phyloP scores from a whole-genome alignment of 202 grass and related monocot species.

The Dendrocalamus latiflorus region DNA sequence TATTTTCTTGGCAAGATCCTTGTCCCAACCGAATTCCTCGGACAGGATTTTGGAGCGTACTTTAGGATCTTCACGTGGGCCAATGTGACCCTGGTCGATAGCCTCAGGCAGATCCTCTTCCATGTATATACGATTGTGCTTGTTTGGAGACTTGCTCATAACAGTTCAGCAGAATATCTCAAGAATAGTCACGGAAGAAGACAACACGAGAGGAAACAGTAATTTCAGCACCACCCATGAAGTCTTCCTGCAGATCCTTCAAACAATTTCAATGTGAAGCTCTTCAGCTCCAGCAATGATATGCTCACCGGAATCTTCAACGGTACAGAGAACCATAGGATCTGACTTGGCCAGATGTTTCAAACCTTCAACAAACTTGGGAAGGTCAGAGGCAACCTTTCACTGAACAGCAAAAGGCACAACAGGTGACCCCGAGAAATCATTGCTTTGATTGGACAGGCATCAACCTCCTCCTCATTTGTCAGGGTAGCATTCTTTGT shows the following conservation, averaged over 20 bases:
- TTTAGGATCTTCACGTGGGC: constrained; percentile 72
- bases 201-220: constrained; percentile 57
- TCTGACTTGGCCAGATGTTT: too few species aligned
- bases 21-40: constrained; percentile 76
- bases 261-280: constrained; percentile 20
- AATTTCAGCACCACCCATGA: constrained; percentile 79
- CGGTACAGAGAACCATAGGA: too few species aligned
- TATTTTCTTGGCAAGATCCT: constrained; percentile 80
- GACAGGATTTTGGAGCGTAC: constrained; percentile 59
- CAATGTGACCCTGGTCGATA: constrained; percentile 58
- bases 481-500: too few species aligned
- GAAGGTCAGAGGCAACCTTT: too few species aligned
- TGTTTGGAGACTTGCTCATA: constrained; percentile 79
- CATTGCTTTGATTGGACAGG: too few species aligned
- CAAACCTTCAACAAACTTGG: too few species aligned
- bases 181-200: constrained; percentile 68
- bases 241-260: constrained; percentile 78
- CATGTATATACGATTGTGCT: constrained; percentile 76
- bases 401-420: too few species aligned
- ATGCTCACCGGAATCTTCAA: too few species aligned
- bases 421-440: too few species aligned
- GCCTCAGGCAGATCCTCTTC: constrained; percentile 68
- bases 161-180: constrained; percentile 70
- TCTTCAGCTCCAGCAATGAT: too few species aligned
- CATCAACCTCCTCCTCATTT: too few species aligned